phyloP scores from a whole-genome alignment of 176 grass and related monocot species.

The Carex cristatella region DNA sequence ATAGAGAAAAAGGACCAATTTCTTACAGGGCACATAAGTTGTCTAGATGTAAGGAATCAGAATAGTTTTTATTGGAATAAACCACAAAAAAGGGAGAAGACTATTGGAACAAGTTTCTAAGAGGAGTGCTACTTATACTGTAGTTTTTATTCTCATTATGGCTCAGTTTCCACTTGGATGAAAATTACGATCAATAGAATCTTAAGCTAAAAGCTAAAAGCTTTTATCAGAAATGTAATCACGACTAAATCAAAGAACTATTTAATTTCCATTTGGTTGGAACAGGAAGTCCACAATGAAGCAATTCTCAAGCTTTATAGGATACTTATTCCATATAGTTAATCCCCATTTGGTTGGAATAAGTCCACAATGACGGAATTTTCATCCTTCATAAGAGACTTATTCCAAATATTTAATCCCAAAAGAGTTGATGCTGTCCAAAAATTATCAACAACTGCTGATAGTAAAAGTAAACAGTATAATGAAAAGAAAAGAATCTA shows the following conservation, averaged over 20 bases:
- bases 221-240: neutral
- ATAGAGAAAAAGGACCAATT: neutral
- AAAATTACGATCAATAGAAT: neutral
- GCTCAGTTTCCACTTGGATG: neutral
- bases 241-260: neutral
- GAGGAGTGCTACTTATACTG: neutral
- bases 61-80: slow-evolving; percentile 14
- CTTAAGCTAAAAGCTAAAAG: neutral
- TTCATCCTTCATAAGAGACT: neutral
- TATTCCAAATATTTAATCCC: neutral
- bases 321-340: neutral
- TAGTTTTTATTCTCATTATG: neutral
- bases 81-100: neutral
- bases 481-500: neutral
- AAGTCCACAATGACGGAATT: neutral
- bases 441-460: neutral
- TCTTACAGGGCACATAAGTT: neutral
- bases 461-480: neutral
- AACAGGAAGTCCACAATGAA: neutral
- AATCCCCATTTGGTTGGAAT: neutral
- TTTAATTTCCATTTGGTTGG: neutral
- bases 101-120: neutral
- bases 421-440: neutral
- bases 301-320: neutral
- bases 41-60: slow-evolving; percentile 3